Evolutionary conservation across 345 rosid species (phyloP), one percentile per base, ranked within the genome.

Genomic region (Microcos paniculata): DNA sequence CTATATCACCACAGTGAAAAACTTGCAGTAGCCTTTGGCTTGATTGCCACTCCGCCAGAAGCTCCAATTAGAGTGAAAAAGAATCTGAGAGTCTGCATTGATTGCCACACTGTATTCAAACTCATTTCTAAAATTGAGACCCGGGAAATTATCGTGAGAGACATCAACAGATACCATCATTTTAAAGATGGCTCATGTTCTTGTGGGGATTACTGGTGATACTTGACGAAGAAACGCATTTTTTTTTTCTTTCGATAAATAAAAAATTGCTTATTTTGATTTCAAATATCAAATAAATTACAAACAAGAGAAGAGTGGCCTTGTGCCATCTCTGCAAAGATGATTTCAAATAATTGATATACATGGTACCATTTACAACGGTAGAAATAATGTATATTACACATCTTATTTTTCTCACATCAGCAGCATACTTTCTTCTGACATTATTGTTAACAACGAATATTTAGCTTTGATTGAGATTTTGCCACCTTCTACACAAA

Each of bases 391-490:
- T 19, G 71, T 42, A 21, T 46, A 59, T 30, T 40, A 4, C 71
- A 35, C 35, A n/a, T 3, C 67, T 53, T 40, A 19, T 48, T 43
- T 7, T 70, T 62, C 72, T 83, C 84, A 83, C 84, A 91, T 85
- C 16, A 86, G 62, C 89, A 86, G 78, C 85, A 83, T 80, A 2
- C 92, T 85, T 35, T 96, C 98, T 77, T 92, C 97, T 0, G 95
- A 87, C 82, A 93, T 78, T 43, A 92, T 85, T 46, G 97, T 88
- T 74, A 93, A 85, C 76, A 96, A 85, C 14, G 98, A 88, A 74
- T 90, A 93, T 80, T 96, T 93, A 45, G 82, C 97, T 82, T 85
- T 96, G 78, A 93, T 75, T 15, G 98, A 88, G 82, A 96, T 92
- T 85, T 82, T 87, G 30, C 97, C 94, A 56, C 85, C 90, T 53